phyloP scores from a whole-genome alignment of 148 eudicot genomes.

The Vaccinium myrtillus region DNA sequence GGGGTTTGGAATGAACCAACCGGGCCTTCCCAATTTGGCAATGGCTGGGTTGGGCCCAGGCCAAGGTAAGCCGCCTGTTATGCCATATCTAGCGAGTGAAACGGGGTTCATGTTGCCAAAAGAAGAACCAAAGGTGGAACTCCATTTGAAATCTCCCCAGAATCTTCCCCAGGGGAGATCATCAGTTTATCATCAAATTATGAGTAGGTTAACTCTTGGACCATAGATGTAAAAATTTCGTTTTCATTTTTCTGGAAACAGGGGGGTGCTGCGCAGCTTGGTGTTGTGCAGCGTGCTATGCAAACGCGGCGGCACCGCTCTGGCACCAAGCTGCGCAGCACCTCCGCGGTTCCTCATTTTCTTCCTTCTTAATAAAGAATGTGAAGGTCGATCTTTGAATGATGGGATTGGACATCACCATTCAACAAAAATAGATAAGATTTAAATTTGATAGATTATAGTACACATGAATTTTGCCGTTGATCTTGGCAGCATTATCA shows the following conservation, averaged over 20 bases:
- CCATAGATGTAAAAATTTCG: conserved; percentile 39
- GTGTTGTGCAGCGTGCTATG: too few species aligned
- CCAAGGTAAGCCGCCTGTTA: conserved; percentile 29
- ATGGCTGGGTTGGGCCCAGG: conserved; percentile 35
- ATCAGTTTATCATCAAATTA: conserved; percentile 42
- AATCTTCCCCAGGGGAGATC: conserved; percentile 27
- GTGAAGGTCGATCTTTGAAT: not conserved
- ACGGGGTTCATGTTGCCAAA: conserved; percentile 42
- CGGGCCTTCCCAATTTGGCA: conserved; percentile 33
- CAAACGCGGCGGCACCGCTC: too few species aligned
- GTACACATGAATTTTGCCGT: not conserved
- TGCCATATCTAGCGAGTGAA: conserved; percentile 30
- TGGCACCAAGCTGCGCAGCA: too few species aligned
- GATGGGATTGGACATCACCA: not conserved
- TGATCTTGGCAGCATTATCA: too few species aligned
- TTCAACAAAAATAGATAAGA: not conserved
- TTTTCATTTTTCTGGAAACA: too few species aligned
- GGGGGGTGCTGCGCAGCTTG: too few species aligned
- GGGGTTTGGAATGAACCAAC: conserved; percentile 40
- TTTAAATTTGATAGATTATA: not conserved
- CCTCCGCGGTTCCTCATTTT: not conserved
- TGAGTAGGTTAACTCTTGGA: conserved; percentile 47
- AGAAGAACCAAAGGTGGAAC: conserved; percentile 46
- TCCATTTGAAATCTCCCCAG: conserved; percentile 35
- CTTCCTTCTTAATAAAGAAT: conserved; percentile 9